Evolutionary conservation across 2,329 filamentous ascomycete species (phyloP).

Genomic region (Acephala macrosclerotiorum): DNA sequence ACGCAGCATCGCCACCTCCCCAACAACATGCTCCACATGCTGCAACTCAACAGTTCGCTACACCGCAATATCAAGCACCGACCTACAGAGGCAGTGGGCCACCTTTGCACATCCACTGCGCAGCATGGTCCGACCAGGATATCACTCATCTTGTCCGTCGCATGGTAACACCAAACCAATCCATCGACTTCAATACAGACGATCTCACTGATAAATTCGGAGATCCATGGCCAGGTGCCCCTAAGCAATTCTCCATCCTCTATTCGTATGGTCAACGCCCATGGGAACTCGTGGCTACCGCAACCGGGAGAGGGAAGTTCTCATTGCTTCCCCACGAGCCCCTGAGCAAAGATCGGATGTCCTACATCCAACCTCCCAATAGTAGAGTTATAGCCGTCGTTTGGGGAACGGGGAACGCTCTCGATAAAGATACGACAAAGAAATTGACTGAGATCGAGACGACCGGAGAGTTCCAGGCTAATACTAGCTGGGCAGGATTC

Average conservation of each 20-base stretch:
- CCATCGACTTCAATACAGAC: conserved; percentile 12
- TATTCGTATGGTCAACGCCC: conserved; percentile 19
- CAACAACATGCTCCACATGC: background rate
- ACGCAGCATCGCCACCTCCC: background rate
- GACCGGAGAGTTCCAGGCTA: conserved; percentile 15
- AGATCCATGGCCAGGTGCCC: conserved; percentile 16
- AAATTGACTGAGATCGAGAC: conserved; percentile 19
- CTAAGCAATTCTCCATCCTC: conserved; percentile 18
- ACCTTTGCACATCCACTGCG: conserved; percentile 11
- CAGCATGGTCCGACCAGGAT: conserved; percentile 11
- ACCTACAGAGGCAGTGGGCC: background rate
- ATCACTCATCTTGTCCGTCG: conserved; percentile 13
- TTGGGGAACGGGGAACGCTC: conserved; percentile 9
- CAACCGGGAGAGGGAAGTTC: background rate
- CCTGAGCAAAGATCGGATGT: background rate
- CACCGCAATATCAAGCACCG: background rate
- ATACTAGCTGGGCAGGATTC: conserved; percentile 8
- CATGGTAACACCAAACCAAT: conserved; percentile 9
- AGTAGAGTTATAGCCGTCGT: conserved; percentile 10
- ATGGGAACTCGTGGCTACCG: conserved; percentile 9
- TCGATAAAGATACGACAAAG: conserved; percentile 9
- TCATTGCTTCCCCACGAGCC: background rate
- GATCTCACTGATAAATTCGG: conserved; percentile 1
- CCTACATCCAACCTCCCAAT: background rate
- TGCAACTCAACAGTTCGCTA: background rate